Base-by-base conservation (phyloP, 331 rosid species). In the Acacia concinna region DNA sequence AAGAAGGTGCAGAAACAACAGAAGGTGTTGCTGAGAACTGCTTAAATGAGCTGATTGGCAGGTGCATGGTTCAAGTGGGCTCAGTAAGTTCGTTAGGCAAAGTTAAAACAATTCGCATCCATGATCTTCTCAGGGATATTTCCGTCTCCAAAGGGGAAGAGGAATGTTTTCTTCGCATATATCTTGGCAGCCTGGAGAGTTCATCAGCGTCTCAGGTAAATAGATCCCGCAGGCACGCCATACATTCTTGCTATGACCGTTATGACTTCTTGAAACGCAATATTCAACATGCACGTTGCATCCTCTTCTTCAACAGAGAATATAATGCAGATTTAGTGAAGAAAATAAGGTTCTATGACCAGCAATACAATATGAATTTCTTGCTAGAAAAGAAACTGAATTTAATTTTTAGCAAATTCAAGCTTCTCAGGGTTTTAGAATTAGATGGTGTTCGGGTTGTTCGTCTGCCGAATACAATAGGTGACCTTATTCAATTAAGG, bases 11-110 rank as follows among this genome's bases (percentile, higher is more conserved):
- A n/a, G 84, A 82, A 56, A 79, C 87, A 7, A 56, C 87, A 2
- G 92, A 88, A 71, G 88, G 77, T 43, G 87, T 85, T 65, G 88
- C 92, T 44, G 69, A 82, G 21, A 84, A 79, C 17, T 86, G 64
- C 79, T 82, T 88, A 32, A 78, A 84, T 47, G 88, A 86, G 87
- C 75, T 88, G 63, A 78, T 84, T 17, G 87, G 82, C 5, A 82
- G 92, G 82, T 82, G 90, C 75, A 80, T 88, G 87, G 73, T 88
- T 74, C 90, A 88, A 80, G 87, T 82, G 37, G 87, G 85, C 32
- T 74, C 63, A 6, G 86, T 83, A 7, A 84, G 79, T 74, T 84
- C 88, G 5, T 68, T 84, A 56, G 90, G 92, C 49, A 84, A 82
- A 10, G 83, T 84, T 35, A 88, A 84, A 52, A 68, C 90, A 2